phyloP scores from a whole-genome alignment of 2,329 filamentous ascomycete genomes.

The Penicillium oxalicum region DNA sequence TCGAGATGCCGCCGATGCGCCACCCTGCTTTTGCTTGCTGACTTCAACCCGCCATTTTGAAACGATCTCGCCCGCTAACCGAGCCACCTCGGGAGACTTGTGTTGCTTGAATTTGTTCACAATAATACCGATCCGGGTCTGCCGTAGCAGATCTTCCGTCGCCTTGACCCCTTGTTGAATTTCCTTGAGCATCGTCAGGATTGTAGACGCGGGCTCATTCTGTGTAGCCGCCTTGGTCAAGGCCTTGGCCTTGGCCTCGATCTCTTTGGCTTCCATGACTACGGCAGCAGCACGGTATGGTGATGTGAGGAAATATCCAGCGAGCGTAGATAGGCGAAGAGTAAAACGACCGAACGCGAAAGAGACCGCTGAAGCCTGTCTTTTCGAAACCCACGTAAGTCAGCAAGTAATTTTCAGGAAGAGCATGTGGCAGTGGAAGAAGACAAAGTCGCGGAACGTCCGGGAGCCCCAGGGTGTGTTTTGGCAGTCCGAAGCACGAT shows the following conservation, averaged over 20 bases:
- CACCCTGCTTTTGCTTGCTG: slow-evolving; percentile 43
- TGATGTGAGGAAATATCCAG: background rate
- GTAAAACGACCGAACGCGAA: background rate
- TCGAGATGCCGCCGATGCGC: slow-evolving; percentile 35
- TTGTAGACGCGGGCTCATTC: slow-evolving; percentile 66
- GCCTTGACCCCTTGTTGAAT: slow-evolving; percentile 75
- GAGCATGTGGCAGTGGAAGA: background rate
- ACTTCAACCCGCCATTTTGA: slow-evolving; percentile 54
- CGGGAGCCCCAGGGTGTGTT: background rate
- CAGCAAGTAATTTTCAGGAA: too few species aligned
- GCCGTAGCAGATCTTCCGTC: slow-evolving; percentile 82
- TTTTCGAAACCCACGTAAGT: background rate
- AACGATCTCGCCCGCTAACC: slow-evolving; percentile 74
- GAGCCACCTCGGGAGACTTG: slow-evolving; percentile 66
- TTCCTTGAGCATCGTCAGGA: slow-evolving; percentile 68
- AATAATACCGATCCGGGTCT: slow-evolving; percentile 84
- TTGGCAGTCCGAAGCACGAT: background rate
- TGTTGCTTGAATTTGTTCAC: slow-evolving; percentile 81
- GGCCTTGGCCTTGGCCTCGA: slow-evolving; percentile 69
- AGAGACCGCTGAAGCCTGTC: background rate
- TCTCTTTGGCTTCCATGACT: slow-evolving; percentile 73
- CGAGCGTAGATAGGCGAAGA: background rate
- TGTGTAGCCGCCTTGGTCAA: slow-evolving; percentile 71
- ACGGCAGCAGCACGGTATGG: slow-evolving; percentile 11
- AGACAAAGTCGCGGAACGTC: background rate